Base-by-base conservation (phyloP, 2,329 filamentous ascomycete genomes). In the Fusarium verticillioides region DNA sequence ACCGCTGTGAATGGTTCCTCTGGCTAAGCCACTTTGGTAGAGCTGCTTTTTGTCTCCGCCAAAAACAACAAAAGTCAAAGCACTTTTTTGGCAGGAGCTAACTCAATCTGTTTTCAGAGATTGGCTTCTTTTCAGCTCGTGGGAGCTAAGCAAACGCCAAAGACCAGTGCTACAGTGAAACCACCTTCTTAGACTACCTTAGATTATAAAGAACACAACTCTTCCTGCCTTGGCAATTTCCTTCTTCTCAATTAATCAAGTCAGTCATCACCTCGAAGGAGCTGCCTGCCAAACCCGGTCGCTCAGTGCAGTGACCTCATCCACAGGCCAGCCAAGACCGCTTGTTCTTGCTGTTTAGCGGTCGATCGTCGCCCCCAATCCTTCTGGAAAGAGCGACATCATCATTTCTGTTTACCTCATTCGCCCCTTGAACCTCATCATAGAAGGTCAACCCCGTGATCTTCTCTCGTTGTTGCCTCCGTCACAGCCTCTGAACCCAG, bases 291-390 rank as follows among this genome's bases (percentile, higher is more conserved):
- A 19, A 69, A 69, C 40, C 37, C 49, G 64, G 64, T 44, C 37
- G 21, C 23, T 26, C 59, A 43, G 69, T 72, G 69, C 59, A 43
- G 69, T 72, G 69, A 72, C 64, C 63, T 72, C 69, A 70, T 67
- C 28, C 18, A 44, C 26, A 40, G 4, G 43, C 28, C 57, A 64
- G 63, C 58, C 59, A 70, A 69, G 65, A 64, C 30, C 30, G 21
- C 30, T 52, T 39, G 32, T 11, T 53, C 69, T 40, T 72, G 52
- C 40, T 68, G 19, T 69, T 47, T 52, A 69, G 63, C 49, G 52
- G 69, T 39, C 53, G 57, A 72, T 72, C 69, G 42, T 30, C 60
- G 34, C 32, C 23, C 40, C 30, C 21, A 60, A 65, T 53, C 63
- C 39, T 72, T 64, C 53, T 54, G 49, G 59, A 42, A 54, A 28